Conservation (phyloP, 139 green algal species). For the Volvox africanus region DNA sequence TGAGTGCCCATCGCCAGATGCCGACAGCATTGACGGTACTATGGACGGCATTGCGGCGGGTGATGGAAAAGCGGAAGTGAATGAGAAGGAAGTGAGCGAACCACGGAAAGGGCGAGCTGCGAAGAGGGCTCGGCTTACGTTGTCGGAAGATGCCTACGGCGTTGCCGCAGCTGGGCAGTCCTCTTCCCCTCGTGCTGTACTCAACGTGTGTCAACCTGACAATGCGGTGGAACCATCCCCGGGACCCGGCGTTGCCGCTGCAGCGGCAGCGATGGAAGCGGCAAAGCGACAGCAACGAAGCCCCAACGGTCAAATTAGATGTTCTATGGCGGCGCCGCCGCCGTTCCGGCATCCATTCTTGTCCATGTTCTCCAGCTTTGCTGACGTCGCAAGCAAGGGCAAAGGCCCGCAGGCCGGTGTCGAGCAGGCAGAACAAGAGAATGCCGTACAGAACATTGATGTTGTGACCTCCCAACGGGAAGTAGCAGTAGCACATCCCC, state of each 20-base stretch:
- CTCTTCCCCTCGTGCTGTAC: neutral
- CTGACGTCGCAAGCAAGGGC: neutral
- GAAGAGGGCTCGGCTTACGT: neutral
- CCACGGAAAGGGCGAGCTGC: neutral
- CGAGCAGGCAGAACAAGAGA: no score
- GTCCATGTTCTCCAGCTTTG: constrained; percentile 24
- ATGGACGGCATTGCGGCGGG: neutral
- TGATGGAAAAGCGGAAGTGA: constrained; percentile 25
- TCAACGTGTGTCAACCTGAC: neutral
- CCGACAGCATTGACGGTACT: neutral
- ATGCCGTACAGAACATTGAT: no score
- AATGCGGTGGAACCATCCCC: neutral
- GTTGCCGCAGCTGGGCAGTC: neutral
- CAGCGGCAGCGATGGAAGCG: no score
- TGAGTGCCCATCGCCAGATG: no score
- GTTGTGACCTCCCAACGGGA: no score
- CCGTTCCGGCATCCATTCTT: constrained; percentile 30
- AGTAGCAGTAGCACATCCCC: no score
- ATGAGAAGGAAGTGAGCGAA: neutral
- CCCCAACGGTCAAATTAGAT: no score
- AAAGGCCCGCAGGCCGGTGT: neutral
- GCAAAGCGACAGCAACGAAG: no score
- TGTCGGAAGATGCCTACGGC: neutral
- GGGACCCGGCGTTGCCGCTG: neutral
- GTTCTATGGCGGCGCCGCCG: neutral